Base-by-base conservation (phyloP, 2,329 filamentous ascomycete genomes). In the Sphaceloma murrayae region DNA sequence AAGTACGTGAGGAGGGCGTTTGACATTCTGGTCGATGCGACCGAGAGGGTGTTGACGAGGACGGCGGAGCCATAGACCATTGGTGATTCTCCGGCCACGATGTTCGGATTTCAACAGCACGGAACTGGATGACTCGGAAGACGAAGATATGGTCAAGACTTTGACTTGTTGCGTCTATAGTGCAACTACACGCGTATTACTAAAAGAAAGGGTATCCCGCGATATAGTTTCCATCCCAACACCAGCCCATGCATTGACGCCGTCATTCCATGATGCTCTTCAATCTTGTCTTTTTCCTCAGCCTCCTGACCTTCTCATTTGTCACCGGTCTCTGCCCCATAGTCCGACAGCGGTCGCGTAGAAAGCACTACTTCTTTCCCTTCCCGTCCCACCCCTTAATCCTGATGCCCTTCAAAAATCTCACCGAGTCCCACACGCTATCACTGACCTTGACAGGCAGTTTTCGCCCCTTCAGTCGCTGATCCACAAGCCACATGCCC, bases 401-500 rank as follows among this genome's bases (percentile, higher is more conserved):
- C 48, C 59, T 59, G 34, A 63, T 57, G 0, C 69, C 67, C 21
- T 54, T 51, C 26, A 70, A 52, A 0, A 64, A 61, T 38, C 66
- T 63, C 4, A 73, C 82, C 54, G 82, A 86, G 21, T 70, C 72
- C 85, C 85, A 91, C 4, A 89, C 80, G 55, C 81, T 86, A 39
- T 80, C 77, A 42, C 73, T 73, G 7, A 89, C 81, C 54, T 73
- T 75, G 10, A 73, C 66, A 0, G 85, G 85, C 14, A 89, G 67
- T 67, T 91, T 91, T 48, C 84, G 67, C 1, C 85, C 85, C 52
- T 82, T 77, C n/a, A 91, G 65, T 48, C 82, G 68, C 67, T 88
- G 83, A 59, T 91, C 85, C 26, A 91, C 75, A 38, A 91, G 64
- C 83, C 85, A 91, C 66, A 85, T 72, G 7, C 85, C 85, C 1